A percentile compares a stretch with the other conserved stretches of the same genome.
These are phyloP conservation scores for Trichoderma gracile DNA, from an alignment of 2,329 filamentous ascomycete genomes.

Conservation along the genomic window DNA sequence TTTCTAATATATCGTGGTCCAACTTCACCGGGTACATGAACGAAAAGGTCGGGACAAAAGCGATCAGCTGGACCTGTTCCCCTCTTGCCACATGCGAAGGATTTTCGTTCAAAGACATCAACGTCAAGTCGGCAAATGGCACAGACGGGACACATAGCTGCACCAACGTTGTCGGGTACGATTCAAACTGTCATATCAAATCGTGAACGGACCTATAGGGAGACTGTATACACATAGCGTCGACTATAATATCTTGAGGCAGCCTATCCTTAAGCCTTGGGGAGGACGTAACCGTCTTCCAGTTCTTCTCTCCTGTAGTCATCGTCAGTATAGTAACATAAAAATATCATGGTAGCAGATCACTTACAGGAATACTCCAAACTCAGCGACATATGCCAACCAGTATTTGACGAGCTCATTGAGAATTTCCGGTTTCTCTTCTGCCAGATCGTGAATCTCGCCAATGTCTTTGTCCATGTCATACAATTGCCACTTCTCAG, in stretches of 20 bases:
- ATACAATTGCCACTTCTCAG: slow-evolving; percentile 38
- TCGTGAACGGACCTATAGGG: not conserved
- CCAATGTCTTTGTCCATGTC: slow-evolving; percentile 37
- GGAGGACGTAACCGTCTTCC: slow-evolving; percentile 11
- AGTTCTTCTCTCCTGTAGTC: slow-evolving; percentile 2
- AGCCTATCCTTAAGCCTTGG: not conserved
- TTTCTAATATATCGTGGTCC: slow-evolving; percentile 11
- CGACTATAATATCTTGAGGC: no score
- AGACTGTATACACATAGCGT: no score
- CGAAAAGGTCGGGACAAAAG: not conserved
- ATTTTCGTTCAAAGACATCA: slow-evolving; percentile 10
- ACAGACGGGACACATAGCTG: slow-evolving; percentile 3
- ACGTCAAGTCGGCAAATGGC: slow-evolving; percentile 2
- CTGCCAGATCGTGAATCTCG: slow-evolving; percentile 37
- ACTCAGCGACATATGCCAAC: slow-evolving; percentile 39
- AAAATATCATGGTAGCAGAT: not conserved
- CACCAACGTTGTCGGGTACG: not conserved
- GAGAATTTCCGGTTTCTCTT: slow-evolving; percentile 32
- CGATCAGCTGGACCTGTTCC: slow-evolving; percentile 8
- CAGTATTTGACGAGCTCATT: slow-evolving; percentile 34
- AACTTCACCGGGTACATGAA: slow-evolving; percentile 18
- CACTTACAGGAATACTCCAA: slow-evolving; percentile 22
- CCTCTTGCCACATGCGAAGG: slow-evolving; percentile 10
- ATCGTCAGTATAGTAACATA: not conserved
- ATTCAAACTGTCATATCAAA: not conserved